Percentiles rank a stretch among this genome's conserved stretches.
Evolutionary conservation across 345 rosid genomes (phyloP).

Genomic region (Citrus glauca): DNA sequence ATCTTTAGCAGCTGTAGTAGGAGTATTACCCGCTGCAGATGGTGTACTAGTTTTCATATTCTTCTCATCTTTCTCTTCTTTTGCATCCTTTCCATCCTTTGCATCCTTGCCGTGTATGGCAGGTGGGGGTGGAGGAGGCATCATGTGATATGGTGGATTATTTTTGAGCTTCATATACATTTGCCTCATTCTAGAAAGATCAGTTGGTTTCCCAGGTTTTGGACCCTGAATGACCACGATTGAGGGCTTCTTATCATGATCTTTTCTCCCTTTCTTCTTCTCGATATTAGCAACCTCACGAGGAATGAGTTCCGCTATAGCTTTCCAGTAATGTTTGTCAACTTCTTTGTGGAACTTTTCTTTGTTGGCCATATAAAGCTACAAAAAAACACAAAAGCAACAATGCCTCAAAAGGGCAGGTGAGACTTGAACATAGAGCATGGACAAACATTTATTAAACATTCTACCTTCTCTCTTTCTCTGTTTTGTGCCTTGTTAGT

Average conservation of each 20-base stretch:
- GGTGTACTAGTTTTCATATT: constrained; percentile 20
- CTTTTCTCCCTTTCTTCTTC: constrained; percentile 77
- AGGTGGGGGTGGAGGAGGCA: constrained; percentile 60
- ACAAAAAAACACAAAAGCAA: constrained; percentile 11
- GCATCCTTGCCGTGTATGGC: constrained; percentile 45
- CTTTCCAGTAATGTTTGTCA: constrained; percentile 87
- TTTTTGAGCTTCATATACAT: constrained; percentile 72
- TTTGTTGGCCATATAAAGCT: constrained; percentile 79
- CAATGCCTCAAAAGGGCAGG: neutral
- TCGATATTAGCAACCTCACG: constrained; percentile 86
- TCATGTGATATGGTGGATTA: constrained; percentile 87
- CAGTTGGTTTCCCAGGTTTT: constrained; percentile 91
- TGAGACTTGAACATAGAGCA: neutral
- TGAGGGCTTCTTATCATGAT: constrained; percentile 70
- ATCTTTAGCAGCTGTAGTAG: constrained; percentile 37
- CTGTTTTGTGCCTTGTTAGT: constrained; percentile 76
- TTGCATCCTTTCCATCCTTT: constrained; percentile 40
- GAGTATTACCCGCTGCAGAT: constrained; percentile 22
- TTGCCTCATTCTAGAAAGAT: constrained; percentile 86
- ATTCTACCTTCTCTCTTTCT: constrained; percentile 83
- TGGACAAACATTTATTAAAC: neutral
- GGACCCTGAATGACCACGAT: constrained; percentile 75
- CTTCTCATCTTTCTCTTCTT: constrained; percentile 32
- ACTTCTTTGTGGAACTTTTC: constrained; percentile 96
- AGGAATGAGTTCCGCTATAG: constrained; percentile 87